Percentiles rank a stretch among this genome's conserved stretches.
These are phyloP conservation scores for Achaetomium macrosporum DNA, from an alignment of 2,329 filamentous ascomycete species.

Conservation along the genomic window DNA sequence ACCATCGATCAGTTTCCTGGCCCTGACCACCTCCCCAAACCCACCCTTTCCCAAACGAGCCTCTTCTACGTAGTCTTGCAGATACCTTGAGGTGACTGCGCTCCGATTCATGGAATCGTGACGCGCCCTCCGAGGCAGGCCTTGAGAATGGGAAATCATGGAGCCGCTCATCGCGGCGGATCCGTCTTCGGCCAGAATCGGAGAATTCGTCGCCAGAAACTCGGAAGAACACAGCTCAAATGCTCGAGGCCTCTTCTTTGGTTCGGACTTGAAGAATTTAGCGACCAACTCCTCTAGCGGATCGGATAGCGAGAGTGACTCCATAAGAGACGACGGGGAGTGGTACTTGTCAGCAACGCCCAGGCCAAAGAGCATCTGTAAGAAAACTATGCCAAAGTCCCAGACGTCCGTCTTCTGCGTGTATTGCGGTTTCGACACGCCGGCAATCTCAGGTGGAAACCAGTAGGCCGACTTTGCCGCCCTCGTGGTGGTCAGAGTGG, in stretches of 20 bases:
- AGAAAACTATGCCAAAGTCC: conserved; percentile 85
- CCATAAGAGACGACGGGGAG: conserved; percentile 69
- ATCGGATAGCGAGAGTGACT: conserved; percentile 64
- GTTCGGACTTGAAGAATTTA: conserved; percentile 78
- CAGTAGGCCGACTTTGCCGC: conserved; percentile 73
- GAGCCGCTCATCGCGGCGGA: conserved; percentile 37
- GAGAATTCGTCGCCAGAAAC: conserved; percentile 60
- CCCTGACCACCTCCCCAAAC: conserved; percentile 94
- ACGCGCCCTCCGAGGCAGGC: conserved; percentile 45
- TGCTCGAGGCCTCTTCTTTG: conserved; percentile 76
- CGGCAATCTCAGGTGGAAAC: conserved; percentile 71
- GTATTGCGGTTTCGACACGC: conserved; percentile 55
- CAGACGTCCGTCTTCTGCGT: conserved; percentile 84
- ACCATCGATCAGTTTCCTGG: conserved; percentile 87
- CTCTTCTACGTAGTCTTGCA: conserved; percentile 84
- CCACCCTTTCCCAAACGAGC: conserved; percentile 86
- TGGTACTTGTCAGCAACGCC: conserved; percentile 70
- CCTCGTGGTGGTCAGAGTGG: conserved; percentile 46
- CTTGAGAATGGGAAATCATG: conserved; percentile 38
- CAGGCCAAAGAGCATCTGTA: conserved; percentile 91
- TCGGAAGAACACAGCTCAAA: conserved; percentile 65
- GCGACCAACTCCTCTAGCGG: conserved; percentile 73
- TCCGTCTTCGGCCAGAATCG: conserved; percentile 46
- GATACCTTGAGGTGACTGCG: conserved; percentile 65
- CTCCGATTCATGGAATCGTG: conserved; percentile 56